Conservation (phyloP, 2,329 filamentous ascomycete species). For the Aspergillus thermomutatus region DNA sequence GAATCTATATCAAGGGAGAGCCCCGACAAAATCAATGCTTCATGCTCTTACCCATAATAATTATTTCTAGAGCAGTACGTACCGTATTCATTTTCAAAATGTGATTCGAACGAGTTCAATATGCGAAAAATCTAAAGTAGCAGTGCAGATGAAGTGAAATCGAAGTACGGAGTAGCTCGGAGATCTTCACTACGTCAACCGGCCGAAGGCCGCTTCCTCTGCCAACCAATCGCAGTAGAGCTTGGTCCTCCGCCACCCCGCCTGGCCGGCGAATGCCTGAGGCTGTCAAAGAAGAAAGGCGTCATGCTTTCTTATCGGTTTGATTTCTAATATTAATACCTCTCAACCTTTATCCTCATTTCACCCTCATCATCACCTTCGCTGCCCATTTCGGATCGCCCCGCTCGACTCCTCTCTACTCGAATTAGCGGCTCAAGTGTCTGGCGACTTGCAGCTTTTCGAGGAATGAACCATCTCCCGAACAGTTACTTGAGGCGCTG, state of each 20-base stretch:
- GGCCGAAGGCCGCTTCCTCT: constrained; percentile 2
- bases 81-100: constrained; percentile 51
- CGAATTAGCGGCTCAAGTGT: background rate
- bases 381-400: background rate
- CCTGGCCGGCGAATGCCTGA: constrained; percentile 17
- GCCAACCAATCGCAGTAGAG: constrained; percentile 7
- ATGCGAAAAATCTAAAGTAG: background rate
- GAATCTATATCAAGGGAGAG: constrained; percentile 40
- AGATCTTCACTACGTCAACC: constrained; percentile 17
- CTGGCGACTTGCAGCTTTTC: constrained; percentile 5
- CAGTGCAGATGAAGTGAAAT: constrained; percentile 2
- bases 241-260: background rate
- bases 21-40: background rate
- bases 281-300: constrained; percentile 15
- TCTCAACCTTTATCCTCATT: background rate
- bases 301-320: background rate
- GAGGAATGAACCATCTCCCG: constrained; percentile 7
- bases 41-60: background rate
- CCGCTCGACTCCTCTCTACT: background rate
- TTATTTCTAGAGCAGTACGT: constrained; percentile 18
- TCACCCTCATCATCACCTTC: background rate
- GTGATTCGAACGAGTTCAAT: background rate
- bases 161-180: background rate
- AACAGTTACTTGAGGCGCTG: constrained; percentile 15
- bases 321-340: background rate